Evolutionary conservation across 2,329 filamentous ascomycete genomes (phyloP).

Genomic region (Colletotrichum lentis): DNA sequence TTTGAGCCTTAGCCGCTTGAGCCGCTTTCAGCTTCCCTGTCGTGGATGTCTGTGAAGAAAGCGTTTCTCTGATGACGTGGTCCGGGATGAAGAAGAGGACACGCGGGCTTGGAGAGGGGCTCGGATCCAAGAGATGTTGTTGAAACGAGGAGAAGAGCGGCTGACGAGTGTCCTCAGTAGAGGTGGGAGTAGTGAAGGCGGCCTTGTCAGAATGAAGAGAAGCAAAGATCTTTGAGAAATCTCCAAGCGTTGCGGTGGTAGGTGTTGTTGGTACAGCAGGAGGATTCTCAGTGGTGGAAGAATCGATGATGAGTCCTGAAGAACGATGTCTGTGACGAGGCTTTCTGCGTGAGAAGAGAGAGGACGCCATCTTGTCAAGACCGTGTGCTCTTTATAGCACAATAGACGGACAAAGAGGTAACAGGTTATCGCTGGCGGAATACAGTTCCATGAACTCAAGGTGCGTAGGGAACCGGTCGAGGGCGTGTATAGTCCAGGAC

Average conservation of each 20-base stretch:
- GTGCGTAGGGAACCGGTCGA: neutral
- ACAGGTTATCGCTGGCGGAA: neutral
- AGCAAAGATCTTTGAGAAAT: conserved; percentile 29
- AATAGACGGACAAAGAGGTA: neutral
- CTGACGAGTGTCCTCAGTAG: neutral
- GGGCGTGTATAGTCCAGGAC: neutral
- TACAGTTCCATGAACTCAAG: neutral
- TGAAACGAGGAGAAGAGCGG: neutral
- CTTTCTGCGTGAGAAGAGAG: conserved; percentile 19
- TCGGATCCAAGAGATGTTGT: neutral
- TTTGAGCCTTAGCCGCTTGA: neutral
- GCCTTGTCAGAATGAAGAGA: conserved; percentile 1
- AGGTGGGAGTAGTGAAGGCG: neutral
- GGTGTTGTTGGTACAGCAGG: neutral
- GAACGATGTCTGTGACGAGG: conserved; percentile 20
- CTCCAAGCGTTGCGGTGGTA: conserved; percentile 5
- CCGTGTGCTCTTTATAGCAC: neutral
- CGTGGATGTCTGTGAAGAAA: neutral
- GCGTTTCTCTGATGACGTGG: conserved; percentile 9
- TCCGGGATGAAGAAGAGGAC: conserved; percentile 19
- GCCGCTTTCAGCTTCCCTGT: too few species aligned
- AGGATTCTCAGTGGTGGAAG: neutral
- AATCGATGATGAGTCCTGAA: neutral
- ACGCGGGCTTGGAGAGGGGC: neutral
- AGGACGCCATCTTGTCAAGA: conserved; percentile 12